Evolutionary conservation across 345 rosid species (phyloP), one percentile per base, ranked within the genome.

Genomic region (Syzygium grande): DNA sequence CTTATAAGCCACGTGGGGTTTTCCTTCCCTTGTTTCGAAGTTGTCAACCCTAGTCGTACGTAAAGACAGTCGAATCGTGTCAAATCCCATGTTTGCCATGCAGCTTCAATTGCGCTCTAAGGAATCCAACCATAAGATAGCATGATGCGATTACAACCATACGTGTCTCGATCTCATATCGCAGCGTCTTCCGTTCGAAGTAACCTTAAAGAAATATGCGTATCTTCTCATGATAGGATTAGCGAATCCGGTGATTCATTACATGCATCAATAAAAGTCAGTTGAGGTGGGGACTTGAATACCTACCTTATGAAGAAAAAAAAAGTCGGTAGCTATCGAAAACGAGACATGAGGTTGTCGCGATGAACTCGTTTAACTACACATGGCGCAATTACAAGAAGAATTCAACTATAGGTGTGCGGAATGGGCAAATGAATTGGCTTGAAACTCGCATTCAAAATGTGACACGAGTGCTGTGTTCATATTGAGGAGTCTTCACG

Each of bases 281-380:
- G 1, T 25, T 6, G 13, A 25, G 6, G 25, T 23, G 63, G 3
- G 6, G 2, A 58, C 1, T 11, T 4, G 3, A 3, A 4, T 58
- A 23, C 12, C 12, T 21, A 22, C 25, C 25, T 23, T 55, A 7
- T 21, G 25, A 21, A 55, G 3, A 7, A 19, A 2, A 7, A 16
- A 7, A 30, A 68, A 73, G 83, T 12, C 14, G 14, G 49, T 38
- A 21, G 83, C 49, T 21, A 73, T 38, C 21, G 14, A 73, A 73
- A 38, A 73, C 3, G 49, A 38, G 8, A 41, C 12, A 4, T 73
- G 11, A 73, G 11, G 49, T 34, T 5, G 25, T 38, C 2, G 27
- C 13, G 7, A 38, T 10, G 22, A 9, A 73, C 83, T 21, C 27
- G 12, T 38, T 5, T 41, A 19, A 10, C 83, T 5, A 19, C 27